Conservation (phyloP, 331 rosid species). For the Arachis monticola region DNA sequence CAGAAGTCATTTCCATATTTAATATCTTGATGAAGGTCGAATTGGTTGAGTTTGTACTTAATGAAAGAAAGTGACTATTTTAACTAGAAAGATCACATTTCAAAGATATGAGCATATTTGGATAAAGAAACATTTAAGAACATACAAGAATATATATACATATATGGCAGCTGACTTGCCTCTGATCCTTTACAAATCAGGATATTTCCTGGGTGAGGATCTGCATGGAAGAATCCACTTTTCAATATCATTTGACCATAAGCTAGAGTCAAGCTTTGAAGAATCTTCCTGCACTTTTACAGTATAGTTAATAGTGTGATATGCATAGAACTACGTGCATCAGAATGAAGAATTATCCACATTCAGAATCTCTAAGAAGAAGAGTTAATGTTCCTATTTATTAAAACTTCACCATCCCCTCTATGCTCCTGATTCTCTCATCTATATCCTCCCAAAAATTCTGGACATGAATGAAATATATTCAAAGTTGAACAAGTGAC, state of each 20-base stretch:
- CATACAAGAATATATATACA: constrained; percentile 8
- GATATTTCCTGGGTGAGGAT: constrained; percentile 98
- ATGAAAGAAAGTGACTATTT: no score
- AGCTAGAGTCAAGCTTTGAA: constrained; percentile 87
- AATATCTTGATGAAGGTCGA: constrained; percentile 7
- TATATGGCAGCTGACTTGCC: constrained; percentile 62
- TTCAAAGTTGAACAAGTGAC: neutral
- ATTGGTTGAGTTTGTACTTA: no score
- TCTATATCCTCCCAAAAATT: neutral
- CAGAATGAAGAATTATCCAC: neutral
- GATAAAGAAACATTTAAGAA: constrained; percentile 21
- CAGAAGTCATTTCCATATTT: neutral
- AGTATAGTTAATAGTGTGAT: constrained; percentile 18
- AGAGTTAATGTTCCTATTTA: neutral
- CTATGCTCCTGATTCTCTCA: constrained; percentile 18
- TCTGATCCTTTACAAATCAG: constrained; percentile 92
- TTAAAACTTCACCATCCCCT: constrained; percentile 19
- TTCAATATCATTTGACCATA: constrained; percentile 99
- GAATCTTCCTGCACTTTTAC: constrained; percentile 80
- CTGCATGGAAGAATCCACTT: constrained; percentile 96
- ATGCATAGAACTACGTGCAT: constrained; percentile 11
- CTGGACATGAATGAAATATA: neutral
- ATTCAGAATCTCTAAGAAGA: constrained; percentile 12
- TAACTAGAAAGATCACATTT: no score
- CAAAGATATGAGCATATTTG: neutral